Conservation (phyloP, 176 grass and related monocot genomes). For the Musa troglodytarum region DNA sequence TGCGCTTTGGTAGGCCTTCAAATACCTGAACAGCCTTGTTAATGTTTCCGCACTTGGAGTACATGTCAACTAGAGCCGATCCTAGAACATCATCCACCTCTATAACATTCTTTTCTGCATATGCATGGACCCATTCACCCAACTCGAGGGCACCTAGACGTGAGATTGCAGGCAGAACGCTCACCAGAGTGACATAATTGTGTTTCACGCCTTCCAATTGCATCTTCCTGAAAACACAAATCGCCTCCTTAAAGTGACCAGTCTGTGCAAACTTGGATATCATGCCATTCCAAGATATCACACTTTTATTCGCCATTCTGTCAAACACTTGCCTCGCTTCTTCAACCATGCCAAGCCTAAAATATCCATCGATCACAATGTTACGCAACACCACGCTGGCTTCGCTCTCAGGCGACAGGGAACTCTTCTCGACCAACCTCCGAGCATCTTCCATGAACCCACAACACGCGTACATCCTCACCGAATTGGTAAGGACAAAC, state of each 20-base stretch:
- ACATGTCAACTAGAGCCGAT: constrained; percentile 23
- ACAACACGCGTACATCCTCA: constrained; percentile 34
- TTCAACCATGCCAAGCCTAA: constrained; percentile 17
- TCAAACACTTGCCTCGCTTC: constrained; percentile 3
- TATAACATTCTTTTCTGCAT: constrained; percentile 15
- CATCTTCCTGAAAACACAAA: constrained; percentile 16
- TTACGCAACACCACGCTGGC: constrained; percentile 14
- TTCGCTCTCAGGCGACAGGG: neutral
- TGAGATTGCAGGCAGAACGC: constrained; percentile 15
- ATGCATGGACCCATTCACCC: constrained; percentile 24
- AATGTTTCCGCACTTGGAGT: constrained; percentile 20
- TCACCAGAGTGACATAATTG: constrained; percentile 22
- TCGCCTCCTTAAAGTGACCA: constrained; percentile 10
- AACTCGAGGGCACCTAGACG: constrained; percentile 10
- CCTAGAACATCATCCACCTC: constrained; percentile 18
- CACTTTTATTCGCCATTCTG: constrained; percentile 13
- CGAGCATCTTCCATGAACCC: constrained; percentile 8
- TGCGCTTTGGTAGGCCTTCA: constrained; percentile 13
- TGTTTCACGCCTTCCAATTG: constrained; percentile 6
- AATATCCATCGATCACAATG: constrained; percentile 16
- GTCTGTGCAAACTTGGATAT: constrained; percentile 12
- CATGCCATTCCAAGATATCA: constrained; percentile 23
- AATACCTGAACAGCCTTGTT: constrained; percentile 17
- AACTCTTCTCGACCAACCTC: neutral
- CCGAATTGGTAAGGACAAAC: constrained; percentile 49